Evolutionary conservation across 129 eudicot genomes (phyloP), one percentile per base, ranked within the genome.

Genomic region (Artemisia annua): DNA sequence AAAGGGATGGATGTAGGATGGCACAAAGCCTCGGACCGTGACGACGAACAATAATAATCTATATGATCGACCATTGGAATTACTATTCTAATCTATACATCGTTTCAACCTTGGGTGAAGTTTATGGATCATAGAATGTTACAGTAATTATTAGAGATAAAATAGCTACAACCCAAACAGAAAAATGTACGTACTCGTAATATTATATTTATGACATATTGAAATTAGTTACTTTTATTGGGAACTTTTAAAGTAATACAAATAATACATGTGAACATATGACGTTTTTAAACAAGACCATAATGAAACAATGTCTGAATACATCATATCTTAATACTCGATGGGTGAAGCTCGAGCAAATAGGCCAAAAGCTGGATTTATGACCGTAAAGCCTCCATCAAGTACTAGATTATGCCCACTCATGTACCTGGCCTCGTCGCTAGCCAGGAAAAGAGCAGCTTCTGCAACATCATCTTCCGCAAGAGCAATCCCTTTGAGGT

Each of bases 31-130:
- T 32, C 7, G 43, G 71, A 87, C 88, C 96, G 89, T 81, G 11
- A 95, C 98, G 63, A 46, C 95, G 91, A 80, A 87, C 89, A 70
- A 89, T 96, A 70, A 95, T 96, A 80, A 92, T 87, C 81, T 89
- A 89, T 68, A 92, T 89, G 56, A 92, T 96, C 96, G 87, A 32
- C 5, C 43, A 5, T 5, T 7, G 1, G 43, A 32, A 32, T 32
- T 5, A 4, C 43, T 32, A 32, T 32, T 32, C 43, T 32, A 4
- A 32, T 32, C 7, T 32, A 32, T 32, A 5, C 43, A 32, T 32
- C 5, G 43, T 5, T 32, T 32, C 7, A 32, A 32, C 7, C 7
- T 5, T 5, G 43, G 5, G 3, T 28, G 32, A 28, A 28, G 32
- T 32, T 32, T 7, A 32, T 32, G 43, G 43, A 32, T 32, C 43